Conservation (phyloP, 345 rosid species). For the Hirschfeldia incana region DNA sequence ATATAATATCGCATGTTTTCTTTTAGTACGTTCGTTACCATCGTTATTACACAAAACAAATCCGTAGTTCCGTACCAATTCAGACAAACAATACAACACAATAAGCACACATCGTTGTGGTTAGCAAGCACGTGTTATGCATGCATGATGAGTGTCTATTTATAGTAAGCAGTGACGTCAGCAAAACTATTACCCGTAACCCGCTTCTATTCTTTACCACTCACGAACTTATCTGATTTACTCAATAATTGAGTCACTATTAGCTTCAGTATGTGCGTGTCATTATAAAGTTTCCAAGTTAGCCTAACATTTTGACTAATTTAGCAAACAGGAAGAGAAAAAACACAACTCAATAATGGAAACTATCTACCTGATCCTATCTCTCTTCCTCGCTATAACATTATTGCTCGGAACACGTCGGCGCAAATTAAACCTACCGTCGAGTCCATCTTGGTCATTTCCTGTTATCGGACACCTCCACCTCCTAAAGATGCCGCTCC, state of each 20-base stretch:
- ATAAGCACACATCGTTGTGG: background rate
- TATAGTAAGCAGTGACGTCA: conserved; percentile 1
- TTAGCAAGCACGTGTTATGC: background rate
- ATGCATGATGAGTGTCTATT: background rate
- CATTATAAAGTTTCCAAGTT: background rate
- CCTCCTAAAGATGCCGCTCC: conserved; percentile 36
- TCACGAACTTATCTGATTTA: background rate
- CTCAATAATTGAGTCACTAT: background rate
- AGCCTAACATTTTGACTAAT: background rate
- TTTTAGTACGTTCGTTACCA: background rate
- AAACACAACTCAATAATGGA: conserved; percentile 7
- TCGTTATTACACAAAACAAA: no score
- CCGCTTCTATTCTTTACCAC: background rate
- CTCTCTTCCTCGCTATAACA: background rate
- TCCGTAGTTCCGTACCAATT: background rate
- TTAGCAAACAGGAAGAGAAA: background rate
- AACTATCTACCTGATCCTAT: background rate
- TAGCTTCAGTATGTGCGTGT: background rate
- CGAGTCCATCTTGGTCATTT: conserved; percentile 35
- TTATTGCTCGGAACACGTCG: conserved; percentile 2
- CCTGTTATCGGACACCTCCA: conserved; percentile 33
- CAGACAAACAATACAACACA: background rate
- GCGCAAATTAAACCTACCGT: conserved; percentile 41
- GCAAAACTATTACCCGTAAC: background rate
- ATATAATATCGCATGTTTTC: conserved; percentile 24